phyloP scores from a whole-genome alignment of 148 eudicot species.

The Silene uniflora region DNA sequence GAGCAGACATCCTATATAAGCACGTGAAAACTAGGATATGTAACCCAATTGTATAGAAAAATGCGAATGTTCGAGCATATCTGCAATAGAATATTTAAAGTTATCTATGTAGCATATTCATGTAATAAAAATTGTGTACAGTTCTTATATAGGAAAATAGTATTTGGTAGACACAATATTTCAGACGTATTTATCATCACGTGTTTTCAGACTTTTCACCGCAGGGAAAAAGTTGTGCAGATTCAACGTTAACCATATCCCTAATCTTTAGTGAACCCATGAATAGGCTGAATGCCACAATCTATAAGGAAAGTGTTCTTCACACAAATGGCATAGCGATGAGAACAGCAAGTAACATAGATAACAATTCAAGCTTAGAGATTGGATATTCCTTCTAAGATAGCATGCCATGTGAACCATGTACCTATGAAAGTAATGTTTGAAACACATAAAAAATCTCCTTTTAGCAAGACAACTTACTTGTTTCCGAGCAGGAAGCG shows the following conservation, averaged over 20 bases:
- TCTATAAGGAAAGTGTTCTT: neutral
- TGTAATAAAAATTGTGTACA: neutral
- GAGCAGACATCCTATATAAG: conserved; percentile 92
- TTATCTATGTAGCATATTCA: neutral
- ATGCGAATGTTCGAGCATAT: conserved; percentile 90
- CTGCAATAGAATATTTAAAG: conserved; percentile 34
- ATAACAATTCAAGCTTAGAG: neutral
- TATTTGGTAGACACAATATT: neutral
- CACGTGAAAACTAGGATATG: conserved; percentile 94
- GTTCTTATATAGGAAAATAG: neutral
- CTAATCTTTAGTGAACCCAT: neutral
- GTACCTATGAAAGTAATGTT: neutral
- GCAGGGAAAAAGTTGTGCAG: too few species aligned
- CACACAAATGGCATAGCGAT: neutral
- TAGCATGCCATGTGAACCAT: neutral
- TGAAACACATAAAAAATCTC: neutral
- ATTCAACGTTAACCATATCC: too few species aligned
- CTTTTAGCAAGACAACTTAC: conserved; percentile 40
- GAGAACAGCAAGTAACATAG: neutral
- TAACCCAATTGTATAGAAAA: conserved; percentile 97
- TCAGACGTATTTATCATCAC: too few species aligned
- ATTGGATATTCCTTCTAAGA: neutral
- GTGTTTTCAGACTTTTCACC: too few species aligned
- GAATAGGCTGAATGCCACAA: neutral
- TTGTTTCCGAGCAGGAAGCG: conserved; percentile 98